A percentile compares a stretch with the other conserved stretches of the same genome.
Evolutionary conservation across 2,329 filamentous ascomycete species (phyloP).

Genomic region (Cladosporium velox): DNA sequence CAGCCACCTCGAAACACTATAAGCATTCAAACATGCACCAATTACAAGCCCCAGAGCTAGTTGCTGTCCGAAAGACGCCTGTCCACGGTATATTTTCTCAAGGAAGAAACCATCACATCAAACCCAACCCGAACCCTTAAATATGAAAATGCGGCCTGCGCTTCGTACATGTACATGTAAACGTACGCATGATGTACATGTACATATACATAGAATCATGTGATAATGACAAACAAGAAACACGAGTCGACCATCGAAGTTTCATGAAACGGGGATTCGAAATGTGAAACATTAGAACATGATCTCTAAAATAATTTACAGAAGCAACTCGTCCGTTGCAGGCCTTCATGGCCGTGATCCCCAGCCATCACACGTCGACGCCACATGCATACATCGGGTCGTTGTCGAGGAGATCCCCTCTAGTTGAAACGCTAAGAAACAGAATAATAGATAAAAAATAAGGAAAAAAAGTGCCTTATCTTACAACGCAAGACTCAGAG

Average conservation of each 20-base stretch:
- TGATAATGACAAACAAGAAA: not conserved
- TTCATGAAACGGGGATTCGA: not conserved
- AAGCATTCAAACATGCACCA: no score
- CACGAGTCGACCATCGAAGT: not conserved
- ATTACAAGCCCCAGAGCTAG: not conserved
- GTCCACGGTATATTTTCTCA: not conserved
- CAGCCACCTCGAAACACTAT: not conserved
- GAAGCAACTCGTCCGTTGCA: not conserved
- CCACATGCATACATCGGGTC: conserved; percentile 3
- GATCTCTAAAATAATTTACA: not conserved
- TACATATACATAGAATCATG: not conserved
- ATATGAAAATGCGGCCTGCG: no score
- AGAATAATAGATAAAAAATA: not conserved
- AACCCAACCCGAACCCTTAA: not conserved
- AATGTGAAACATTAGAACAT: conserved; percentile 1
- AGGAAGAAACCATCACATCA: not conserved
- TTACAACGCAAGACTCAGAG: conserved; percentile 2
- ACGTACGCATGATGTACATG: not conserved
- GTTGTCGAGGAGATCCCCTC: not conserved
- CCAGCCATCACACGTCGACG: not conserved
- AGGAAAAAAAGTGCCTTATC: not conserved
- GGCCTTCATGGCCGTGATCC: not conserved
- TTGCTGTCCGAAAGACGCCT: not conserved
- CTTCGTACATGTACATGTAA: no score
- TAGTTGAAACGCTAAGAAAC: not conserved